phyloP scores from a whole-genome alignment of 2,329 filamentous ascomycete species.

The Neocatenulostroma microsporum region DNA sequence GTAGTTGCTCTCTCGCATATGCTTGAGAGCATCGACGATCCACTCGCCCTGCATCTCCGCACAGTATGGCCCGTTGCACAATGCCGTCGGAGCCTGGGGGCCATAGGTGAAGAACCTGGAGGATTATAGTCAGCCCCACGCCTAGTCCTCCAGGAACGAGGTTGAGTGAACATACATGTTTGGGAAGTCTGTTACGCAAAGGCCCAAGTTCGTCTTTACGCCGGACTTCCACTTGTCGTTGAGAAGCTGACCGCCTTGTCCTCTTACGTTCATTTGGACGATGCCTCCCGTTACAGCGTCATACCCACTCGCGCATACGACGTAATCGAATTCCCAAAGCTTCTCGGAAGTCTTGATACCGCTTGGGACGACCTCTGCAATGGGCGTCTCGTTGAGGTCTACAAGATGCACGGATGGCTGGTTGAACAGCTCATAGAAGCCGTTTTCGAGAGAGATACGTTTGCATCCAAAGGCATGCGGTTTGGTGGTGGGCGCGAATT shows the following conservation, averaged over 20 bases:
- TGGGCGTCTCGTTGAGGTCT: constrained; percentile 33
- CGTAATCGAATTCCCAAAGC: constrained; percentile 20
- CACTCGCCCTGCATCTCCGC: too few species aligned
- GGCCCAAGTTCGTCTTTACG: constrained; percentile 33
- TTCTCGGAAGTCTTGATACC: constrained; percentile 18
- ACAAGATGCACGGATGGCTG: constrained; percentile 20
- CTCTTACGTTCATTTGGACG: constrained; percentile 25
- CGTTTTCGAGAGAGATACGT: too few species aligned
- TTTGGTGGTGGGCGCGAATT: too few species aligned
- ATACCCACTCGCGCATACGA: constrained; percentile 39
- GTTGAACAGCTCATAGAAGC: constrained; percentile 25
- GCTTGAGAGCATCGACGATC: too few species aligned
- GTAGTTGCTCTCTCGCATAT: too few species aligned
- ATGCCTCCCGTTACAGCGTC: constrained; percentile 32
- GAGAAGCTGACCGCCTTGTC: constrained; percentile 22
- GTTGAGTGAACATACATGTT: too few species aligned
- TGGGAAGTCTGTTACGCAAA: constrained; percentile 34
- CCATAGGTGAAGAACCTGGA: too few species aligned
- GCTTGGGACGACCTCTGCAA: constrained; percentile 32
- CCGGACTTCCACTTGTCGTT: constrained; percentile 29
- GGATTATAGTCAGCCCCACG: too few species aligned
- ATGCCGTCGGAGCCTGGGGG: too few species aligned
- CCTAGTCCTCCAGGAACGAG: too few species aligned
- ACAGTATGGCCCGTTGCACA: too few species aligned
- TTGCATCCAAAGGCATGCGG: too few species aligned